Evolutionary conservation across 257 asterid genomes (phyloP).

Genomic region (Gynochthodes officinalis): DNA sequence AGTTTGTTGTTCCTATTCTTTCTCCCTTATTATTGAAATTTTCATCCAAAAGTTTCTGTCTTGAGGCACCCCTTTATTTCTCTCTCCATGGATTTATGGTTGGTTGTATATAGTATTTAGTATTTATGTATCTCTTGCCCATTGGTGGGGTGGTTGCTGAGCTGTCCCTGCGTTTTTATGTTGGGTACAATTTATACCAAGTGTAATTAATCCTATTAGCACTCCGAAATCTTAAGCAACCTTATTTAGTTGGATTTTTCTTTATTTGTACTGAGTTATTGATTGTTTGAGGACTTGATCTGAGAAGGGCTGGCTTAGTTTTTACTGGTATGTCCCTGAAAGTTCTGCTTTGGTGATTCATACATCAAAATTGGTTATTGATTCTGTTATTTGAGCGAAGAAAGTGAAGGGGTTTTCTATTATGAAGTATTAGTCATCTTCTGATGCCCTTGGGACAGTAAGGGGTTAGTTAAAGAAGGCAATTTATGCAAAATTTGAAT

Average conservation of each 20-base stretch:
- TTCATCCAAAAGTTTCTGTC: slow-evolving; percentile 10
- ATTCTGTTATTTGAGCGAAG: neutral
- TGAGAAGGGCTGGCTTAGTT: neutral
- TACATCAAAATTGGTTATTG: neutral
- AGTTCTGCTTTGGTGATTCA: neutral
- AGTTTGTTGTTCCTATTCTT: slow-evolving; percentile 29
- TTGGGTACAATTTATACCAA: slow-evolving; percentile 9
- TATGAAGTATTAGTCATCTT: neutral
- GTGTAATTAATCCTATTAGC: neutral
- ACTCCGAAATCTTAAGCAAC: neutral
- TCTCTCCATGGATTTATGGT: neutral
- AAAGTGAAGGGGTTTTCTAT: neutral
- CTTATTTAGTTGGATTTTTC: neutral
- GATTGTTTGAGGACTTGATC: slow-evolving; percentile 14
- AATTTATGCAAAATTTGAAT: neutral
- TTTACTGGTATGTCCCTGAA: neutral
- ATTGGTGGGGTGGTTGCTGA: slow-evolving; percentile 14
- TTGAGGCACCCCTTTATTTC: slow-evolving; percentile 3
- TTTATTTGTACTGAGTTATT: neutral
- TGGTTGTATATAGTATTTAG: slow-evolving; percentile 22
- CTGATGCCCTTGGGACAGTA: neutral
- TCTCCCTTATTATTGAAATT: slow-evolving; percentile 11
- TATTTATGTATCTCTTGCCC: slow-evolving; percentile 23
- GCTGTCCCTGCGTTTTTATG: slow-evolving; percentile 15
- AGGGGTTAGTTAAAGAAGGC: neutral